These are phyloP conservation scores for Trametes versicolor DNA, from an alignment of 1,284 basidiomycete genomes.

Conservation along the genomic window DNA sequence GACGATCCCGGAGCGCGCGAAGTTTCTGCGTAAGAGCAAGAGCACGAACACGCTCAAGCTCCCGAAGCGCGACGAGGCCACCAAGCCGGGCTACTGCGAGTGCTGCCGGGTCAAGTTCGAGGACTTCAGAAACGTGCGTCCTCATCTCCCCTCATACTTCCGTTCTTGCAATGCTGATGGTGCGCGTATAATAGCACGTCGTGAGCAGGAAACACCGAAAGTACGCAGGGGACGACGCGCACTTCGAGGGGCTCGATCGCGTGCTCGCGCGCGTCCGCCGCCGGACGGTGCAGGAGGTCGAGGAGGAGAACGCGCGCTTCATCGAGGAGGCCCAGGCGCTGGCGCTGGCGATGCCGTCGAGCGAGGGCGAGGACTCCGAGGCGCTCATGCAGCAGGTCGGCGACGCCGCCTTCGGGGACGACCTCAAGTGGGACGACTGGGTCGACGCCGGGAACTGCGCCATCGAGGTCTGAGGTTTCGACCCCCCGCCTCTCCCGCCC, in stretches of 20 bases:
- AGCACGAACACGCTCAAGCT: constrained; percentile 81
- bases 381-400: constrained; percentile 29
- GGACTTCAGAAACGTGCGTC: constrained; percentile 81
- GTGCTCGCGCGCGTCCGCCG: constrained; percentile 82
- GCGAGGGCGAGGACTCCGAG: constrained; percentile 30
- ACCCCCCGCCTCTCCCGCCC: neutral
- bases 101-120: constrained; percentile 94
- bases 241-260: constrained; percentile 87
- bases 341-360: constrained; percentile 7
- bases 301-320: constrained; percentile 34
- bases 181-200: constrained; percentile 72
- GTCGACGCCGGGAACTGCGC: constrained; percentile 35
- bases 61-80: constrained; percentile 83
- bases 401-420: constrained; percentile 31
- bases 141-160: neutral
- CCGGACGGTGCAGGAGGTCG: constrained; percentile 60
- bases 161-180: neutral
- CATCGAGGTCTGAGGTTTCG: constrained; percentile 13
- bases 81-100: constrained; percentile 97
- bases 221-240: constrained; percentile 84
- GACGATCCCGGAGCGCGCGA: constrained; percentile 60
- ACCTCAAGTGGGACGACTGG: constrained; percentile 45
- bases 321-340: constrained; percentile 19
- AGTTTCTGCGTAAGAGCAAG: constrained; percentile 73
- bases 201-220: constrained; percentile 82